Base-by-base conservation (phyloP, 2,329 filamentous ascomycete species). In the Beauveria sp. region DNA sequence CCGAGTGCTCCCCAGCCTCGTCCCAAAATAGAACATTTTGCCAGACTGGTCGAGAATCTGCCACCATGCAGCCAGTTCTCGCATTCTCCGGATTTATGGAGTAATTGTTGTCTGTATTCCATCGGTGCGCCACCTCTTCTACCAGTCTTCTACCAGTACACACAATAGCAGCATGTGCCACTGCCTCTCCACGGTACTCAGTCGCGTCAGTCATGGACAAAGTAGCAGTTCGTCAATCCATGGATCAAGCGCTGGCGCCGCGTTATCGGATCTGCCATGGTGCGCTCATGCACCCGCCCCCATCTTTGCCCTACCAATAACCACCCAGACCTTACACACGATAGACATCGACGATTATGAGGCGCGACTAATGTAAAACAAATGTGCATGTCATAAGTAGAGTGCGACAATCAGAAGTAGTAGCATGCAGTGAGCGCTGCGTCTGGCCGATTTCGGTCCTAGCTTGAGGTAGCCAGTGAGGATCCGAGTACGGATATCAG, bases 21-120 rank as follows among this genome's bases (percentile, higher is more conserved):
- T 55, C 53, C 53, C 26, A 46, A 55, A 55, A 46, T 55, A 55
- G 26, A 34, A n/a, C 43, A 20, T 20, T 16, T 14, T 3, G 12
- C 22, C 14, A 34, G 22, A 46, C 26, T 22, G 16, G 6, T 24
- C 22, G 4, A 46, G 41, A 55, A n/a, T n/a, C 41, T 47, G 53
- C 37, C 53, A 55, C 40, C 53, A 55, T 55, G 53, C 54, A 56
- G 43, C 54, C 54, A 47, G 20, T 28, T 46, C 18, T 46, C 41
- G n/a, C 51, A 53, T 22, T 7, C 46, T 24, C 22, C 3, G 22
- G 7, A 37, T 34, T 34, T 34, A 14, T 5, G 12, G 10, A 16
- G 12, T 37, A 37, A 37, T 37, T 37, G 2, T 16, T 37, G 34
- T 37, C 34, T 5, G 34, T 16, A 37, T 16, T 37, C 4, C 12